phyloP scores from a whole-genome alignment of 192 early-diverging fungal species.

The Phlyctochytrium bullatum region DNA sequence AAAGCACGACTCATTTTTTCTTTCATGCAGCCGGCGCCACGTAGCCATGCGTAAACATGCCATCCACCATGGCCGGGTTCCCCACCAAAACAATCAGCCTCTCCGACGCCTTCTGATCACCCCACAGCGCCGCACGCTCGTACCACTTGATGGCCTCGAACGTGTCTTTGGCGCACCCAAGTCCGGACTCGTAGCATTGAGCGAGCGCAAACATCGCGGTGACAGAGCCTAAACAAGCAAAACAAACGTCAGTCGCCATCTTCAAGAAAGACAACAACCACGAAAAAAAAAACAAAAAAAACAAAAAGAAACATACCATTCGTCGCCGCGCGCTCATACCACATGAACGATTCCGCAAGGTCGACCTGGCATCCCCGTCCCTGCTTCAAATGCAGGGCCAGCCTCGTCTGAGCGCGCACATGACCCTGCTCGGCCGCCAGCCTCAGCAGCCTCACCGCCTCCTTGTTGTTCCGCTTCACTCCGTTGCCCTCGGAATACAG shows the following conservation, averaged over 20 bases:
- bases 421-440: constrained; percentile 64
- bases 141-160: constrained; percentile 40
- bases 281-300: too few relatives aligned
- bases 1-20: not conserved
- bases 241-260: too few relatives aligned
- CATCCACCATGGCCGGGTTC: constrained; percentile 24
- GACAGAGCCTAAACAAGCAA: constrained; percentile 14
- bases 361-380: constrained; percentile 33
- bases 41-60: constrained; percentile 27
- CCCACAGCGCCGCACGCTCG: constrained; percentile 42
- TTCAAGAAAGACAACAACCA: too few relatives aligned
- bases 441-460: constrained; percentile 66
- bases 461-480: constrained; percentile 48
- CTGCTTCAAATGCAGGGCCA: constrained; percentile 35
- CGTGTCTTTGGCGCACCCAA: constrained; percentile 32
- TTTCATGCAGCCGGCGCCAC: constrained; percentile 26
- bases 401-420: constrained; percentile 42
- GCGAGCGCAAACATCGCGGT: constrained; percentile 39
- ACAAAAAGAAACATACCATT: constrained; percentile 29
- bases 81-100: constrained; percentile 34
- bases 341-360: constrained; percentile 41
- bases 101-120: constrained; percentile 42
- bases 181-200: constrained; percentile 35
- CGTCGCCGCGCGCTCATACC: constrained; percentile 53
- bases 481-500: constrained; percentile 58